Conservation (phyloP, 2,329 filamentous ascomycete genomes). For the Cadophora sp. region DNA sequence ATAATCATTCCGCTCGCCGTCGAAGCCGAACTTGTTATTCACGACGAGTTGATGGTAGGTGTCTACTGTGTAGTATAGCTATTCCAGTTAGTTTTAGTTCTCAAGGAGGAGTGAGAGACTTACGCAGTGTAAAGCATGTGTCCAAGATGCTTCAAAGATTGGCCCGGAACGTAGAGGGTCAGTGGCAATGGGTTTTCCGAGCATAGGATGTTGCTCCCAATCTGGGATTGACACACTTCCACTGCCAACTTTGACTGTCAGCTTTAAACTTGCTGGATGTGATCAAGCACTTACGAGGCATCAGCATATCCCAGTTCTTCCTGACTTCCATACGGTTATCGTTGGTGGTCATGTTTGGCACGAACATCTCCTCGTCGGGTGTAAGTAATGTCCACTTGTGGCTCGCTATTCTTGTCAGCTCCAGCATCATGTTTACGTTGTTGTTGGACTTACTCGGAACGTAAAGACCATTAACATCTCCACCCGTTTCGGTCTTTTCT, state of each 20-base stretch:
- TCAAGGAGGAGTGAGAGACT: not conserved
- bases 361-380: constrained; percentile 42
- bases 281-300: constrained; percentile 40
- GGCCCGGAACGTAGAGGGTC: constrained; percentile 44
- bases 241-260: constrained; percentile 40
- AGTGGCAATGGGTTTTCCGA: constrained; percentile 44
- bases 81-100: not conserved
- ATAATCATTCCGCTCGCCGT: constrained; percentile 40
- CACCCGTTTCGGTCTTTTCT: constrained; percentile 43
- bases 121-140: constrained; percentile 46
- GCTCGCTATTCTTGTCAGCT: constrained; percentile 28
- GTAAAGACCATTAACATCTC: constrained; percentile 46
- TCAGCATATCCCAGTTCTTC: constrained; percentile 45
- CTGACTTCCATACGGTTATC: constrained; percentile 43
- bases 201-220: constrained; percentile 42
- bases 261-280: not conserved
- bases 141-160: constrained; percentile 46
- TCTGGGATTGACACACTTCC: constrained; percentile 45
- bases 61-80: constrained; percentile 46
- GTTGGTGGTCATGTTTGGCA: constrained; percentile 45
- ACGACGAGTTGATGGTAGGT: constrained; percentile 46
- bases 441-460: constrained; percentile 40
- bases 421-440: not conserved
- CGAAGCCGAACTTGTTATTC: constrained; percentile 41
- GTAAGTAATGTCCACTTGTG: constrained; percentile 44